Conservation (phyloP, 2,329 filamentous ascomycete species). For the Chrysosphaeria jannelii region DNA sequence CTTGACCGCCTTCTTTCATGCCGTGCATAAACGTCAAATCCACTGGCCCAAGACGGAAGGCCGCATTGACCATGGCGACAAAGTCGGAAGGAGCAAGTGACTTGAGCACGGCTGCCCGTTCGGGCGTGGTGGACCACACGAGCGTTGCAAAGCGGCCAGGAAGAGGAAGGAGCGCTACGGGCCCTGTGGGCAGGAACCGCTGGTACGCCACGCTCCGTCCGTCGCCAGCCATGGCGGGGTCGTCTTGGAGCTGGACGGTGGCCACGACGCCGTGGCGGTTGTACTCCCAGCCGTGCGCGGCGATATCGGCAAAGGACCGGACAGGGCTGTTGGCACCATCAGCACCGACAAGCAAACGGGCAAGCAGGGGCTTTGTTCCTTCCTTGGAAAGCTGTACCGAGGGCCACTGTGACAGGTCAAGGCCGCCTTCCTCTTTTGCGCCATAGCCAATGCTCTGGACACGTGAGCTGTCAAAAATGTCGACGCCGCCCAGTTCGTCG, state of each 20-base stretch:
- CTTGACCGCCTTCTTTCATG: slow-evolving; percentile 8
- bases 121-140: slow-evolving; percentile 80
- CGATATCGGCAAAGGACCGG: slow-evolving; percentile 61
- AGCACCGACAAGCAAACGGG: slow-evolving; percentile 66
- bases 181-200: slow-evolving; percentile 75
- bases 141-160: slow-evolving; percentile 59
- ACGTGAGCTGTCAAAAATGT: slow-evolving; percentile 44
- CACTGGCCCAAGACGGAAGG: slow-evolving; percentile 50
- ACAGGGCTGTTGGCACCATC: slow-evolving; percentile 91
- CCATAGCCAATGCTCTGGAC: slow-evolving; percentile 61
- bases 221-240: slow-evolving; percentile 15
- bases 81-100: slow-evolving; percentile 43
- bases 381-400: slow-evolving; percentile 33
- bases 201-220: slow-evolving; percentile 60
- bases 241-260: slow-evolving; percentile 44
- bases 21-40: slow-evolving; percentile 67
- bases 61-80: slow-evolving; percentile 68
- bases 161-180: slow-evolving; percentile 69
- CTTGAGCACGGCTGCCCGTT: slow-evolving; percentile 53
- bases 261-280: slow-evolving; percentile 71
- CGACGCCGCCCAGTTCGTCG: slow-evolving; percentile 33
- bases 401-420: slow-evolving; percentile 70
- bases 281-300: slow-evolving; percentile 80
- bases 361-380: slow-evolving; percentile 25
- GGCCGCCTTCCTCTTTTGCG: slow-evolving; percentile 9